These are phyloP conservation scores for Epithemia pelagica DNA, from an alignment of 108 stramenopile genomes.

Conservation along the genomic window DNA sequence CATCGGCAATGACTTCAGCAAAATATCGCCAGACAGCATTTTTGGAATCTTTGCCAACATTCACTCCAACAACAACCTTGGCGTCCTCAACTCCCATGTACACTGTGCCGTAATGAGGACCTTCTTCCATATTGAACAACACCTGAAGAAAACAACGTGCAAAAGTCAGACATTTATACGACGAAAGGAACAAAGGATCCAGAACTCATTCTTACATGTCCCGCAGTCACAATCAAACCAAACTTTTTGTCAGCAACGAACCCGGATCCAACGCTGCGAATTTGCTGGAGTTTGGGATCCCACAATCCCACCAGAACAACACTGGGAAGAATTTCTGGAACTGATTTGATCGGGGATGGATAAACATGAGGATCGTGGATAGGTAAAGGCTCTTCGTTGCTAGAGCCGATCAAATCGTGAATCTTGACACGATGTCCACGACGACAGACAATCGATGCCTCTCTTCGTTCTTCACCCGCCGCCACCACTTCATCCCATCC, in stretches of 20 bases:
- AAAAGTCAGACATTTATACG: no score
- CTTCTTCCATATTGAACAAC: conserved; percentile 47
- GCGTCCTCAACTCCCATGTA: conserved; percentile 37
- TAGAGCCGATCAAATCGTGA: conserved; percentile 26
- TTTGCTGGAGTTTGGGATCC: conserved; percentile 34
- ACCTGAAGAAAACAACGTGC: no score
- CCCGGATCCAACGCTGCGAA: conserved; percentile 59
- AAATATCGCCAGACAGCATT: conserved; percentile 63
- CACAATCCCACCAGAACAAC: conserved; percentile 72
- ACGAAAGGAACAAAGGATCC: no score
- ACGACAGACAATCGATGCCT: conserved; percentile 35
- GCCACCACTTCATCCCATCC: conserved; percentile 40
- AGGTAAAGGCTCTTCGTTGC: conserved; percentile 15
- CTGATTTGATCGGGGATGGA: conserved; percentile 22
- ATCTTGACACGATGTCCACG: conserved; percentile 36
- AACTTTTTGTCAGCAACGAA: conserved; percentile 65
- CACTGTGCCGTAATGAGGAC: conserved; percentile 33
- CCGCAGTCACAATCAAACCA: conserved; percentile 71
- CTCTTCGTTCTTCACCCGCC: conserved; percentile 25
- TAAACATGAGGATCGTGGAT: conserved; percentile 4
- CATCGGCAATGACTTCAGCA: conserved; percentile 63
- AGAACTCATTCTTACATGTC: conserved; percentile 38
- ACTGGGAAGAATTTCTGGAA: conserved; percentile 41
- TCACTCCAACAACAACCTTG: conserved; percentile 64
- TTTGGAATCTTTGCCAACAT: conserved; percentile 29